Evolutionary conservation across 2,329 filamentous ascomycete genomes (phyloP), one percentile per base, ranked within the genome.

Genomic region (Phaeoacremonium minimum): DNA sequence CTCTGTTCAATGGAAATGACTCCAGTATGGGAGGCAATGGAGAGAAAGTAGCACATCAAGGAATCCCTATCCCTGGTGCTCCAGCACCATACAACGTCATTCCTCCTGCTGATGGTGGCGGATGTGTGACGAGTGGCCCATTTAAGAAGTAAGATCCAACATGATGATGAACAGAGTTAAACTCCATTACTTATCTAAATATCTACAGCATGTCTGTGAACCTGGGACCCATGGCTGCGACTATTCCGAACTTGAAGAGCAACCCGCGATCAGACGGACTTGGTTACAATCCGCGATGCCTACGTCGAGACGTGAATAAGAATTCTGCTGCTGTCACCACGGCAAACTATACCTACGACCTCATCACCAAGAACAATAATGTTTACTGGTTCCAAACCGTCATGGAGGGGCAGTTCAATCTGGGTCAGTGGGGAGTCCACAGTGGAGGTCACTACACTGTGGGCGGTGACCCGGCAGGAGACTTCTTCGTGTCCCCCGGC

Each of bases 1-100:
- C 70, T 11, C 47, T 74, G 31, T 69, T 77, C 41, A 69, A 73
- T 37, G 73, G 73, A 35, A 69, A 67, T 35, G 61, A 57, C 9
- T 68, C 63, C 28, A 65, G 60, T 30, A 46, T 71, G 59, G 63
- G 63, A 14, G 66, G 69, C 5, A 62, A 71, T 30, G n/a, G n/a
- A n/a, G n/a, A n/a, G n/a, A n/a, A n/a, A n/a, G n/a, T n/a, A n/a
- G n/a, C n/a, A n/a, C n/a, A n/a, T 28, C 42, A 4, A 13, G 30
- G 19, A 38, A 30, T n/a, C n/a, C n/a, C n/a, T n/a, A n/a, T n/a
- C n/a, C n/a, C n/a, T n/a, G n/a, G n/a, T n/a, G n/a, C n/a, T n/a
- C n/a, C n/a, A n/a, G n/a, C n/a, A n/a, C n/a, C n/a, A n/a, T n/a
- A n/a, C n/a, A n/a, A n/a, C n/a, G n/a, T n/a, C 18, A 45, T 71